These are phyloP conservation scores for Tetrapisispora iriomotensis DNA, from an alignment of 805 yeast species.

Conservation along the genomic window DNA sequence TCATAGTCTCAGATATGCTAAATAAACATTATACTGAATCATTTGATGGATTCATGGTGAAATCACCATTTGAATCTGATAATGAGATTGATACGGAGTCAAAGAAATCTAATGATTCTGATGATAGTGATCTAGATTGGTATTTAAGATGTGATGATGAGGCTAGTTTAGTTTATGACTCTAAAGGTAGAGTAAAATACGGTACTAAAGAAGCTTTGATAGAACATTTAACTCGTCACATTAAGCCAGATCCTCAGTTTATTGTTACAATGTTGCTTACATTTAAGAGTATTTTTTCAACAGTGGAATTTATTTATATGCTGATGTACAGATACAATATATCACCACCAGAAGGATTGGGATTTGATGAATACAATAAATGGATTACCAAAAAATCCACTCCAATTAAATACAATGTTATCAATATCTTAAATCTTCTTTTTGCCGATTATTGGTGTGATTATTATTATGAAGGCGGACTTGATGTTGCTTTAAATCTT, in stretches of 20 bases:
- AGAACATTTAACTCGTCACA: constrained; percentile 69
- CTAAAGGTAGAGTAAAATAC: constrained; percentile 65
- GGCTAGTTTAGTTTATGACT: constrained; percentile 46
- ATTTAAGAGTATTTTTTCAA: constrained; percentile 61
- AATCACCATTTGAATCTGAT: neutral
- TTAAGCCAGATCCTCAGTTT: constrained; percentile 46
- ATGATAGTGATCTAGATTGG: constrained; percentile 48
- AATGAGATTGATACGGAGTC: constrained; percentile 3
- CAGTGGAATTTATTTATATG: constrained; percentile 47
- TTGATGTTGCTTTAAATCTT: constrained; percentile 27
- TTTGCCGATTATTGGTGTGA: constrained; percentile 61
- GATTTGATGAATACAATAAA: constrained; percentile 63
- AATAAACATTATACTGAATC: neutral
- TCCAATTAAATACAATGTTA: constrained; percentile 54
- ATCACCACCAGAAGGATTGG: constrained; percentile 83
- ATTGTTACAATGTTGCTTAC: constrained; percentile 59
- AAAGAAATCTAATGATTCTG: neutral
- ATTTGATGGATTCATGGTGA: neutral
- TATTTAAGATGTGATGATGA: constrained; percentile 58
- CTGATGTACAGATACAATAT: constrained; percentile 54
- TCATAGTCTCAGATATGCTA: neutral
- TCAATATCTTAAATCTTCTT: constrained; percentile 53
- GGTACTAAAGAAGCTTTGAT: constrained; percentile 71
- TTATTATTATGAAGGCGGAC: constrained; percentile 40
- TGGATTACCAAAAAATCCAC: constrained; percentile 64